A percentile compares a stretch with the other conserved stretches of the same genome.
Evolutionary conservation across 495 filamentous ascomycete species (phyloP).

Genomic region (Aspergillus saccharolyticus): DNA sequence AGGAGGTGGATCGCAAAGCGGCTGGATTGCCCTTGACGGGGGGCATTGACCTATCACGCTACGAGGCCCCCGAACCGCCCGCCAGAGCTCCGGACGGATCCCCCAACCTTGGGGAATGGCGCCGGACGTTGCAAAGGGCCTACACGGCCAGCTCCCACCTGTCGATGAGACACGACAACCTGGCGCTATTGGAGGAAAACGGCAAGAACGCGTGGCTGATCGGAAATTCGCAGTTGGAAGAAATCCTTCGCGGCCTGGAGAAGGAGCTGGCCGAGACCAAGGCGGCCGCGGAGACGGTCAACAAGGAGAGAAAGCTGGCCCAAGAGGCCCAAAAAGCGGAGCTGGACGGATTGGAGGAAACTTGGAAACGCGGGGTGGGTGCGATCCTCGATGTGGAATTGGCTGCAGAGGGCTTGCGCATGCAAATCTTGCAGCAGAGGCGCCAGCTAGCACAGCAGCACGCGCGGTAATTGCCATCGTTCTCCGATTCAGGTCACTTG

Average conservation of each 20-base stretch:
- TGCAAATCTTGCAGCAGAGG: conserved; percentile 56
- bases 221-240: conserved; percentile 73
- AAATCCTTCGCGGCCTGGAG: conserved; percentile 66
- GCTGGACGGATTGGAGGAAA: conserved; percentile 62
- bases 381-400: conserved; percentile 69
- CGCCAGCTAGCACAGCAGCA: conserved; percentile 37
- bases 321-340: conserved; percentile 69
- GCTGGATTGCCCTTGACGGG: conserved; percentile 45
- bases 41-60: conserved; percentile 76
- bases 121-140: conserved; percentile 38
- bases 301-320: conserved; percentile 59
- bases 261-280: conserved; percentile 64
- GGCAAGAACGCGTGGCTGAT: conserved; percentile 92
- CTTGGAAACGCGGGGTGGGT: conserved; percentile 69
- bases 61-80: conserved; percentile 60
- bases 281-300: conserved; percentile 62
- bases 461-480: conserved; percentile 17
- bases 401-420: conserved; percentile 63
- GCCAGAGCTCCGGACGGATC: conserved; percentile 27
- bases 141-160: conserved; percentile 67
- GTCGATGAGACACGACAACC: conserved; percentile 57
- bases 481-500: not conserved
- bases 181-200: conserved; percentile 68
- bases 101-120: conserved; percentile 36
- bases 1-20: conserved; percentile 58